phyloP scores from a whole-genome alignment of 1,284 basidiomycete genomes.

The Grifola frondosa region DNA sequence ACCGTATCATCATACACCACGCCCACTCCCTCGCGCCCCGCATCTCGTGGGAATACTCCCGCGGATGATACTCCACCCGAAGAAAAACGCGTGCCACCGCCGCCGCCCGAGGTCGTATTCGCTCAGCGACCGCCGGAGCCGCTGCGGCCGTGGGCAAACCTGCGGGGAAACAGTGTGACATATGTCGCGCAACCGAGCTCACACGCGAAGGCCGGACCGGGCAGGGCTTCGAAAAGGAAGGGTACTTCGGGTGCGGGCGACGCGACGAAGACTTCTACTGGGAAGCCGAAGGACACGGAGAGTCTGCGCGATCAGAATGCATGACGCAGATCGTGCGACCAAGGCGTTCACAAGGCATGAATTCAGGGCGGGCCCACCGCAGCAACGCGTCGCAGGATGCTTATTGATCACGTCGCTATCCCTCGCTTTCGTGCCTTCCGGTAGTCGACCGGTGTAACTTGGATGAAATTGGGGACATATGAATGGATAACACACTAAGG shows the following conservation, averaged over 20 bases:
- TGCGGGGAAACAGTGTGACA: slow-evolving; percentile 32
- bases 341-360: too few relatives aligned
- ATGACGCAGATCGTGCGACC: too few relatives aligned
- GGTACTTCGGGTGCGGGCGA: too few relatives aligned
- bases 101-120: slow-evolving; percentile 39
- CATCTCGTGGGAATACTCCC: slow-evolving; percentile 28
- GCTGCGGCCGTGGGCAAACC: slow-evolving; percentile 49
- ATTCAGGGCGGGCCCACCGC: too few relatives aligned
- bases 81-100: slow-evolving; percentile 42
- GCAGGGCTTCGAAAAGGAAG: neutral
- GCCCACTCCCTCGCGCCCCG: slow-evolving; percentile 36
- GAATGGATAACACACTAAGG: too few relatives aligned
- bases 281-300: neutral
- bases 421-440: too few relatives aligned
- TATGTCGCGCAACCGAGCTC: slow-evolving; percentile 39
- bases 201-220: neutral
- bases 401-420: too few relatives aligned
- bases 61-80: slow-evolving; percentile 36
- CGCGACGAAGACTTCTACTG: too few relatives aligned
- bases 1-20: slow-evolving; percentile 50
- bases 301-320: too few relatives aligned
- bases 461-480: too few relatives aligned
- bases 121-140: slow-evolving; percentile 22
- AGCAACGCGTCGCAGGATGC: too few relatives aligned
- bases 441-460: too few relatives aligned